phyloP scores from a whole-genome alignment of 2,329 filamentous ascomycete species.

The Cordyceps pruinosa region DNA sequence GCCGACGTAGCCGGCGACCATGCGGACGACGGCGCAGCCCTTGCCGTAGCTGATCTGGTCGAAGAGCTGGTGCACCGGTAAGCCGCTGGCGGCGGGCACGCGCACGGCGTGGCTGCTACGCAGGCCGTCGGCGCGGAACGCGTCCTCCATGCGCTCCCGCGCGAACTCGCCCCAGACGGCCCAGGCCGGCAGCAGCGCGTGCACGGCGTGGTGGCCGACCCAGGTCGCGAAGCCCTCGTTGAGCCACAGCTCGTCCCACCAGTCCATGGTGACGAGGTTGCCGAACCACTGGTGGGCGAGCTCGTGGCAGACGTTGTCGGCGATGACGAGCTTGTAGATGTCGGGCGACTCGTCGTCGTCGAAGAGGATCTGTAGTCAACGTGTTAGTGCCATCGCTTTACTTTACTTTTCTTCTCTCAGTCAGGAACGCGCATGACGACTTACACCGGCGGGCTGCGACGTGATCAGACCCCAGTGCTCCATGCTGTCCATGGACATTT shows the following conservation, averaged over 20 bases:
- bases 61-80: conserved; percentile 97
- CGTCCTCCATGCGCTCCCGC: conserved; percentile 83
- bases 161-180: conserved; percentile 97
- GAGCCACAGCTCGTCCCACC: conserved; percentile 96
- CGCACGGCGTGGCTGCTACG: conserved; percentile 95
- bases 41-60: conserved; percentile 97
- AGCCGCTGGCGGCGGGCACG: conserved; percentile 88
- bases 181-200: conserved; percentile 95
- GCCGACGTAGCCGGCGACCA: conserved; percentile 93
- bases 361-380: conserved; percentile 69
- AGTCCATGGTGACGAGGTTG: conserved; percentile 96
- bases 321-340: conserved; percentile 85
- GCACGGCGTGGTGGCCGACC: conserved; percentile 66
- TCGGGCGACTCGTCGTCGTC: conserved; percentile 88
- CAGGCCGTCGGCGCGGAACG: conserved; percentile 79
- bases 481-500: conserved; percentile 94
- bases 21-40: conserved; percentile 89
- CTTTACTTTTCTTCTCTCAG: no score
- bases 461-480: conserved; percentile 98
- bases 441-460: no score
- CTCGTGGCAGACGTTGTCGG: conserved; percentile 94
- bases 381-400: no score
- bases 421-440: no score
- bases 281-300: conserved; percentile 98
- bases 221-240: conserved; percentile 78